Evolutionary conservation across 768 basidiomycete species (phyloP), one percentile per base, ranked within the genome.

Genomic region (Leccinum truebloodii): DNA sequence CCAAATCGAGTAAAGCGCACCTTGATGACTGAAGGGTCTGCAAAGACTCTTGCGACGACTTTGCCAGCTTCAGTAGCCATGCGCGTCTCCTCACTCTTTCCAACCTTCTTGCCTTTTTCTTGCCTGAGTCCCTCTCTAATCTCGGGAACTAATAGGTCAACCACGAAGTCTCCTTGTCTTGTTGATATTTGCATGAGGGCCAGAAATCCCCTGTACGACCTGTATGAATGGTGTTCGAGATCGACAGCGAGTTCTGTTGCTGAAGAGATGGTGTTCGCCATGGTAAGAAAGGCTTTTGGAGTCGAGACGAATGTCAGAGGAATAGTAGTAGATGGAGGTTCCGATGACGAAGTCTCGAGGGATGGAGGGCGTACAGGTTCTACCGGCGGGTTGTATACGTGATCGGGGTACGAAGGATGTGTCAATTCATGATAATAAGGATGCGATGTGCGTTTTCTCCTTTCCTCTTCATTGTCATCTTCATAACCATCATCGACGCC

Each of bases 131-230:
- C 88, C 6, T 89, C 86, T 58, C 95, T 78, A 24, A 98, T 72
- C 20, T 72, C 70, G 12, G 72, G 73, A 4, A 80, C 81, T 28
- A 98, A 76, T 0, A 90, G 77, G 71, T 99, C 96, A 3, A 99
- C 81, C 16, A 99, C 81, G 77, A 86, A 99, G 71, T 99, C 96
- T 61, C 85, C 81, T 6, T 86, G 81, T 57, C 94, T 77, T 9
- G 91, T 94, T 66, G 90, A 91, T 61, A 95, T 82, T 72, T 96
- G 94, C 87, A 98, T 96, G 58, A 99, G 77, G 69, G 95, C 97
- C 26, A 97, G 81, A 67, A 98, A 94, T 2, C 97, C 96, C 12
- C 75, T 73, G 71, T 90, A 98, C 4, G 89, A 86, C 39, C 95
- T 83, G 67, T 90, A 92, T 62, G 84, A 89, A 79, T 98, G 95